A percentile compares a stretch with the other conserved stretches of the same genome.
These are phyloP conservation scores for Metarhizium guizhouense DNA, from an alignment of 2,329 filamentous ascomycete genomes.

Conservation along the genomic window DNA sequence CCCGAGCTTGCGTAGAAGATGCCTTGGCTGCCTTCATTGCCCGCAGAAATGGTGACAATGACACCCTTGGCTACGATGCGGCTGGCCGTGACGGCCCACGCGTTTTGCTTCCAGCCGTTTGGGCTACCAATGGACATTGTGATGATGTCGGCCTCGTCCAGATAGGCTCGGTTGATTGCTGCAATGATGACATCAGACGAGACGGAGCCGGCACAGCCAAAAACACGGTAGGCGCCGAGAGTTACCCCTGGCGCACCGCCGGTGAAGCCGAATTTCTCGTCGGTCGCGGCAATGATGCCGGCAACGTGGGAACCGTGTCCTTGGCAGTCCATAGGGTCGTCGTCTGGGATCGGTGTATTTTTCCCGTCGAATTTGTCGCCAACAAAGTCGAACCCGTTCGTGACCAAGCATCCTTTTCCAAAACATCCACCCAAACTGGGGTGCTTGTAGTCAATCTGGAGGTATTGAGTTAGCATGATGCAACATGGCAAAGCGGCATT, in stretches of 20 bases:
- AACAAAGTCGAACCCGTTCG: conserved; percentile 47
- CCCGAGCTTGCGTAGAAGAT: conserved; percentile 5
- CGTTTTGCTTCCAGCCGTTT: conserved; percentile 22
- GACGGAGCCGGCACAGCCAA: conserved; percentile 17
- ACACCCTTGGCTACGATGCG: conserved; percentile 25
- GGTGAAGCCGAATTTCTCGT: conserved; percentile 1
- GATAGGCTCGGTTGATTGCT: conserved; percentile 44
- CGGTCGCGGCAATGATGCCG: conserved; percentile 16
- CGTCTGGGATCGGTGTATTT: conserved; percentile 32
- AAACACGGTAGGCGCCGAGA: conserved; percentile 4
- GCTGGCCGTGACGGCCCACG: conserved; percentile 32
- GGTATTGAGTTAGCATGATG: conserved; percentile 9
- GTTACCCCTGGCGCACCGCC: conserved; percentile 5
- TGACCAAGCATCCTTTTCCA: conserved; percentile 48
- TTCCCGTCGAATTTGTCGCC: conserved; percentile 42
- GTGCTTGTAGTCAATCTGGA: conserved; percentile 51
- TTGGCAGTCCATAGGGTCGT: conserved; percentile 45
- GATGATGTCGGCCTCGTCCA: conserved; percentile 32
- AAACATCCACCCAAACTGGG: conserved; percentile 57
- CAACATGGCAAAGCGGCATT: conserved; percentile 21
- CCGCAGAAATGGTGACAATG: conserved; percentile 11
- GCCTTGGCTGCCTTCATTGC: conserved; percentile 19
- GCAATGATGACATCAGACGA: conserved; percentile 38
- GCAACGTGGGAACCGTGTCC: conserved; percentile 27
- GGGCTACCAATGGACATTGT: conserved; percentile 13